These are phyloP conservation scores for Halophytophthora polymorphica DNA, from an alignment of 352 stramenopile species.

Conservation along the genomic window DNA sequence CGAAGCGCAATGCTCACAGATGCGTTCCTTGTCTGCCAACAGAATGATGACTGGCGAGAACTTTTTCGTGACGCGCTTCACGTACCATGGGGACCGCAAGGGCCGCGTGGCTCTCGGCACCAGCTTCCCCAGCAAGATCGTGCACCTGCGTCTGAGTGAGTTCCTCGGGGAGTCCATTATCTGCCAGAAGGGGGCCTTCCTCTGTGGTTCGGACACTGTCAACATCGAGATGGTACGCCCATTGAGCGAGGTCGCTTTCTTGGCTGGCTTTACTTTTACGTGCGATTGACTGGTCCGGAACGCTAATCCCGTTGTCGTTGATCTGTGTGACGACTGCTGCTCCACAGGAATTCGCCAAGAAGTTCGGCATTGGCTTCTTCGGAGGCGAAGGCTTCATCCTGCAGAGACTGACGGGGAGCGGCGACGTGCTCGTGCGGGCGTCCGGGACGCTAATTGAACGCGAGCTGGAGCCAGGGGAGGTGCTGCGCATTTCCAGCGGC, in stretches of 20 bases:
- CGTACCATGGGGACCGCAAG: constrained; percentile 50
- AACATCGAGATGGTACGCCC: constrained; percentile 87
- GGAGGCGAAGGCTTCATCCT: constrained; percentile 94
- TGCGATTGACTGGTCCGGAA: no score
- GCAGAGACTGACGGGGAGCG: constrained; percentile 87
- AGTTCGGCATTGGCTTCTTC: constrained; percentile 92
- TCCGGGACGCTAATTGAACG: constrained; percentile 87
- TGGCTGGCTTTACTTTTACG: no score
- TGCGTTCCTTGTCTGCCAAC: not conserved
- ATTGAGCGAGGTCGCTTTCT: no score
- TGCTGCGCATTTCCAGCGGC: constrained; percentile 90
- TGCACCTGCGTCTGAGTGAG: constrained; percentile 85
- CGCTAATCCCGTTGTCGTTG: not conserved
- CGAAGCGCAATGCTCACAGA: not conserved
- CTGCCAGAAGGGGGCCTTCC: constrained; percentile 91
- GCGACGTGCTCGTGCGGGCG: constrained; percentile 90
- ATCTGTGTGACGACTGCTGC: not conserved
- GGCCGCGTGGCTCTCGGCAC: constrained; percentile 90
- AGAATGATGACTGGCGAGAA: constrained; percentile 81
- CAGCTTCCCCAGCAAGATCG: constrained; percentile 88
- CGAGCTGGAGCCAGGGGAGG: constrained; percentile 84
- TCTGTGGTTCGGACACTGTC: constrained; percentile 89
- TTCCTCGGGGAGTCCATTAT: constrained; percentile 86
- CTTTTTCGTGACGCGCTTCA: constrained; percentile 78
- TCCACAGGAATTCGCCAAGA: constrained; percentile 85